Evolutionary conservation across 768 basidiomycete species (phyloP).

Genomic region (Lactifluus piperatus): DNA sequence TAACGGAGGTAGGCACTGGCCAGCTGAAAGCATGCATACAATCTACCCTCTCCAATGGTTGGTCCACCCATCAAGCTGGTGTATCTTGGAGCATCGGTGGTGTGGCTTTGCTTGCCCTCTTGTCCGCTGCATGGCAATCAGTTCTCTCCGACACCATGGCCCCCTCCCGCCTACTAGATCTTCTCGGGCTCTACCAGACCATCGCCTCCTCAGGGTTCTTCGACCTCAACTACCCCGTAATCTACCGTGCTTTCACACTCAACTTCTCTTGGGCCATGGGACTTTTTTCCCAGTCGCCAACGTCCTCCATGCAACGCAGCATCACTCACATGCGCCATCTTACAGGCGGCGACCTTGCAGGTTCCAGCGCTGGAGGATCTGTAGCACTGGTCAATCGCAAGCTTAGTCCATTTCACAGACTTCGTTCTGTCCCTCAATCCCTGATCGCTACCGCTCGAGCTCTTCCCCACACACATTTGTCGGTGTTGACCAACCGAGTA

Average conservation of each 20-base stretch:
- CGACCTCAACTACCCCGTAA: slow-evolving; percentile 78
- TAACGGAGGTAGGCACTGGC: slow-evolving; percentile 61
- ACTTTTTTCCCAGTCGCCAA: slow-evolving; percentile 46
- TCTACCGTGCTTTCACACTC: slow-evolving; percentile 70
- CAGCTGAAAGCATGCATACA: slow-evolving; percentile 82
- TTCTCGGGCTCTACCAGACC: slow-evolving; percentile 77
- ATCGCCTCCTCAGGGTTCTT: slow-evolving; percentile 75
- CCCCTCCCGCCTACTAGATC: slow-evolving; percentile 72
- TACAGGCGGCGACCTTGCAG: slow-evolving; percentile 70
- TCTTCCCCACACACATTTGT: slow-evolving; percentile 21
- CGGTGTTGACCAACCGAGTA: neutral
- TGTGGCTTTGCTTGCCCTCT: slow-evolving; percentile 51
- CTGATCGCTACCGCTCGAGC: slow-evolving; percentile 13
- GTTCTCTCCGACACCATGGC: slow-evolving; percentile 46
- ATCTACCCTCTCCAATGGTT: slow-evolving; percentile 86
- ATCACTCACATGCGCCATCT: slow-evolving; percentile 76
- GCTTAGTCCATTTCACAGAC: slow-evolving; percentile 65
- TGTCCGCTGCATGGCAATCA: slow-evolving; percentile 48
- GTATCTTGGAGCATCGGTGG: slow-evolving; percentile 75
- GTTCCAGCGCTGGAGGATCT: slow-evolving; percentile 49
- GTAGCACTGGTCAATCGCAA: slow-evolving; percentile 74
- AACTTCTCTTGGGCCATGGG: slow-evolving; percentile 91
- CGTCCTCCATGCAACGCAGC: slow-evolving; percentile 57
- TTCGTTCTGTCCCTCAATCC: neutral
- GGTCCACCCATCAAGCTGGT: slow-evolving; percentile 63